phyloP scores from a whole-genome alignment of 2,329 filamentous ascomycete genomes.

The Hymenoscyphus linearis region DNA sequence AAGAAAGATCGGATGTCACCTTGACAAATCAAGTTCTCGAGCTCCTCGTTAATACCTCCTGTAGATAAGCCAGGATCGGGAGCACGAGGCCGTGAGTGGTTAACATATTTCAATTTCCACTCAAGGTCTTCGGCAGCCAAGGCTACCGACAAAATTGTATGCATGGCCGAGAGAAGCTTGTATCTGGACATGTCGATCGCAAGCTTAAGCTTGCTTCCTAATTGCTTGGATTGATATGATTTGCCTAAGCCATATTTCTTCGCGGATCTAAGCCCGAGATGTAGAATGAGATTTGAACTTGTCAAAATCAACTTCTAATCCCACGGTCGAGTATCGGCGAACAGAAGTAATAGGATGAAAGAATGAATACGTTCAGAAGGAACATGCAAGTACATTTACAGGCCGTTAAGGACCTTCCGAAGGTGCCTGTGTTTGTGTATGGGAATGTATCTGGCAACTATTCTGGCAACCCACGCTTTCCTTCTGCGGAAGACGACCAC shows the following conservation, averaged over 20 bases:
- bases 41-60: background rate
- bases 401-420: background rate
- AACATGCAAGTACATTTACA: background rate
- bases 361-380: background rate
- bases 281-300: background rate
- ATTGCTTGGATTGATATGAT: background rate
- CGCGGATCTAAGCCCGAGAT: background rate
- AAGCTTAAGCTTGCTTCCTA: background rate
- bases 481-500: background rate
- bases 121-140: background rate
- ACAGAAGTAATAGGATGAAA: background rate
- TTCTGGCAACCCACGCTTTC: background rate
- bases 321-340: background rate
- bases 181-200: background rate
- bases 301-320: background rate
- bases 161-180: conserved; percentile 2
- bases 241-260: background rate
- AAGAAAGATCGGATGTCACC: background rate
- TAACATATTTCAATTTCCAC: background rate
- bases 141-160: background rate
- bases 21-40: background rate
- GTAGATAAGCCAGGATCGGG: background rate
- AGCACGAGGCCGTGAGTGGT: background rate
- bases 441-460: background rate
- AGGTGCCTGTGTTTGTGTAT: background rate